Evolutionary conservation across 2,329 filamentous ascomycete genomes (phyloP), one percentile per base, ranked within the genome.

Genomic region (Stemphylium vesicarium): DNA sequence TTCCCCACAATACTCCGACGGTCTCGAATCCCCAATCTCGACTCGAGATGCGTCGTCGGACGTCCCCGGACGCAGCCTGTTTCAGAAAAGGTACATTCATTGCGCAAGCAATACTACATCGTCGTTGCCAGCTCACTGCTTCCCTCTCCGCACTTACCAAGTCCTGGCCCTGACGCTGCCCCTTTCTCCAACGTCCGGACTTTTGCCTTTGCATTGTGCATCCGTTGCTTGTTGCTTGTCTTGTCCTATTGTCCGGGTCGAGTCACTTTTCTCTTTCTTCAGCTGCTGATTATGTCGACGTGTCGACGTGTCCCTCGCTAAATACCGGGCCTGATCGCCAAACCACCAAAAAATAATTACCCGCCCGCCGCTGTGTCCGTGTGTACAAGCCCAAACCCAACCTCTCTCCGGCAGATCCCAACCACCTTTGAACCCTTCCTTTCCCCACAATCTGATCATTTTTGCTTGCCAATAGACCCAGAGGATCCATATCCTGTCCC

Each of bases 121-220:
- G 32, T 32, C 12, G 15, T 57, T 57, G 56, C 52, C 56, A 58
- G 24, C 56, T 47, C 56, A 58, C 39, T 24, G n/a, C 42, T 24
- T 24, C 31, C 33, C 43, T 48, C 51, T 38, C 45, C 54, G 50
- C 50, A 55, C 33, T 50, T 43, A 48, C 56, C 53, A 43, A 44
- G 38, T 37, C 16, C 47, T 38, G 35, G 18, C 41, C 22, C 37
- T 31, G 37, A 22, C 38, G 18, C 26, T 24, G 37, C 22, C 22
- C 22, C 15, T 26, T 40, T 39, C 15, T 39, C 18, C 38, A 20
- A 31, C 40, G 20, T 26, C 18, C 38, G 32, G 13, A n/a, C 33
- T 24, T 24, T 31, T 40, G 24, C 39, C 9, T 31, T 15, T 22
- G 18, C 16, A 20, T 33, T 31, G 40, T 24, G 22, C 22, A 24